A percentile compares a stretch with the other conserved stretches of the same genome.
Evolutionary conservation across 2,329 filamentous ascomycete species (phyloP).

Genomic region (Hypocrella siamensis): DNA sequence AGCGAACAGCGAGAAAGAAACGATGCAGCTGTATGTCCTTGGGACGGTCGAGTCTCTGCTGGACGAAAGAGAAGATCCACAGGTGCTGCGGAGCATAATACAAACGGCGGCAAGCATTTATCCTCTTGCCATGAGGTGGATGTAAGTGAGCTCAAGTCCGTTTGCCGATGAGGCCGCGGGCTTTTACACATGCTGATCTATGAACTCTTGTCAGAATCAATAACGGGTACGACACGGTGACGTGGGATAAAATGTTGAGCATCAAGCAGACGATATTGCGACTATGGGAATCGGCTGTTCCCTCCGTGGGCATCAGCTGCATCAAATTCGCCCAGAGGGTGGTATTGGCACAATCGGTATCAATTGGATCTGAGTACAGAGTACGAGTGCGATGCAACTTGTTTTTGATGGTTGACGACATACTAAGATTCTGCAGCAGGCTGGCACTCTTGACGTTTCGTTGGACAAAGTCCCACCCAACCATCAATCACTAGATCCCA

Average conservation of each 20-base stretch:
- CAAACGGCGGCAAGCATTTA: conserved; percentile 88
- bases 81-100: conserved; percentile 73
- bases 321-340: conserved; percentile 95
- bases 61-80: conserved; percentile 57
- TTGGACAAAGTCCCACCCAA: conserved; percentile 71
- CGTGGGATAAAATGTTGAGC: conserved; percentile 75
- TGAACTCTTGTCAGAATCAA: conserved; percentile 48
- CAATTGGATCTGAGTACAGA: conserved; percentile 64
- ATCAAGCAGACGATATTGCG: conserved; percentile 83
- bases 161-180: conserved; percentile 2
- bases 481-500: conserved; percentile 64
- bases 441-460: conserved; percentile 55
- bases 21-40: conserved; percentile 60
- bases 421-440: conserved; percentile 18
- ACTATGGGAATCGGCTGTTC: conserved; percentile 68
- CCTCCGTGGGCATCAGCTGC: conserved; percentile 78
- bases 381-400: conserved; percentile 35
- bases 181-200: conserved; percentile 10
- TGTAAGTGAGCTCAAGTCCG: conserved; percentile 52
- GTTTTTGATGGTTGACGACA: conserved; percentile 8
- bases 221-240: conserved; percentile 63
- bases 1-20: conserved; percentile 62
- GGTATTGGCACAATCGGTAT: conserved; percentile 81
- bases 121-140: conserved; percentile 79
- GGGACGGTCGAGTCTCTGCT: conserved; percentile 58